Base-by-base conservation (phyloP, 2,329 filamentous ascomycete species). In the Tolypocladium guangdongense region DNA sequence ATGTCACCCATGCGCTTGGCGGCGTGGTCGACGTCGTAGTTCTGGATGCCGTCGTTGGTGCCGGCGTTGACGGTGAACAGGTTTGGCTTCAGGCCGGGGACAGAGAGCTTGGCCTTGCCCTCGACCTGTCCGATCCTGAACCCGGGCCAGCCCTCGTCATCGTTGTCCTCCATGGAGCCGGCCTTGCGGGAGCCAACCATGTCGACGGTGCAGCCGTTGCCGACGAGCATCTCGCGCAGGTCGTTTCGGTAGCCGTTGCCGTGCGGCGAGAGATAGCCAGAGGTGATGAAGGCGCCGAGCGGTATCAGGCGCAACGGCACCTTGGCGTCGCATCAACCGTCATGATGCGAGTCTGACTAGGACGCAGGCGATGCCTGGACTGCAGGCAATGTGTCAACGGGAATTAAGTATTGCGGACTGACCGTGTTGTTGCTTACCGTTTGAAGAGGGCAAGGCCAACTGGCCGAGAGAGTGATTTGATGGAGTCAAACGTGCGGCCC, bases 141-240 rank as follows among this genome's bases (percentile, higher is more conserved):
- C 27, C 69, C 73, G 0, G 70, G 66, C 66, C 73, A 74, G 36
- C 73, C 74, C 57, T 78, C 75, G 56, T 73, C 67, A 14, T 73
- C 66, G 58, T 71, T 71, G 59, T 72, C 64, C 24, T 22, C 37
- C 72, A 76, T 75, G 54, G 57, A 62, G 39, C 73, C 73, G 47
- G 62, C 57, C 20, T 66, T 57, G 33, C 63, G 64, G n/a, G 64
- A 69, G 24, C 74, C 47, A 49, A 59, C 52, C 56, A 61, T 53
- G 54, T 57, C 35, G 37, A 69, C 64, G 24, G 55, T 54, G 63
- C 68, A 68, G 33, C 67, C 68, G 22, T 62, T 60, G n/a, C 56
- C 54, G n/a, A 56, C 38, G 37, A 74, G 65, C 33, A 66, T 59
- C 27, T 59, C 52, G 45, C 62, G 64, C 4, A 74, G 62, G 43